A percentile compares a stretch with the other conserved stretches of the same genome.
Evolutionary conservation across 257 asterid species (phyloP).

Genomic region (Gentiana dahurica): DNA sequence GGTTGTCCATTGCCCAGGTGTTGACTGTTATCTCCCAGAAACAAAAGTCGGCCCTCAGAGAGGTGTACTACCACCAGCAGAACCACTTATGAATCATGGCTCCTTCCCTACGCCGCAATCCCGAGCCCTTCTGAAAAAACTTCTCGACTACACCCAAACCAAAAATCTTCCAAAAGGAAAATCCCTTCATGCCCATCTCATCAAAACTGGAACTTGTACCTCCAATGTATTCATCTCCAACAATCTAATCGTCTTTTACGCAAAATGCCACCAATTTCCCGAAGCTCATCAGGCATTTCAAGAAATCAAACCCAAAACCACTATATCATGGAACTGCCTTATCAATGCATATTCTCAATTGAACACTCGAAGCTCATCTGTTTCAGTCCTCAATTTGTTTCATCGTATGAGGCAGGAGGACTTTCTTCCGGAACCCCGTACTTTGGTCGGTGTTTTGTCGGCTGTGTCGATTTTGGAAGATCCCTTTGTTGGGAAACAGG

Average conservation of each 20-base stretch:
- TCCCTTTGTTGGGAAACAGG: slow-evolving; percentile 31
- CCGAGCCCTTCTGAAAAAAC: slow-evolving; percentile 37
- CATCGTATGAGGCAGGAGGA: slow-evolving; percentile 31
- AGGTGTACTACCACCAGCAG: slow-evolving; percentile 4
- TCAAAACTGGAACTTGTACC: slow-evolving; percentile 39
- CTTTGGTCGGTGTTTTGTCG: slow-evolving; percentile 60
- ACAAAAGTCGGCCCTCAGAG: slow-evolving; percentile 25
- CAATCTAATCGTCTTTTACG: slow-evolving; percentile 56
- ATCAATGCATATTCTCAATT: slow-evolving; percentile 56
- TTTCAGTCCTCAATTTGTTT: slow-evolving; percentile 43
- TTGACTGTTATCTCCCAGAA: slow-evolving; percentile 29
- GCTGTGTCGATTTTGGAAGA: slow-evolving; percentile 37
- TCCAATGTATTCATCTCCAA: slow-evolving; percentile 40
- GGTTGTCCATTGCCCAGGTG: slow-evolving; percentile 32
- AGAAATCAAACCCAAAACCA: slow-evolving; percentile 37
- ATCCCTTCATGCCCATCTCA: slow-evolving; percentile 57
- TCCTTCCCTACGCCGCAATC: slow-evolving; percentile 25
- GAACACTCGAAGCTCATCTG: slow-evolving; percentile 27
- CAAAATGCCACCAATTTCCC: slow-evolving; percentile 48
- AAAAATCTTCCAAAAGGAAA: slow-evolving; percentile 32
- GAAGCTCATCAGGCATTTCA: slow-evolving; percentile 46
- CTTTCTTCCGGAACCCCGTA: slow-evolving; percentile 49
- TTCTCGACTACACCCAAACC: slow-evolving; percentile 36
- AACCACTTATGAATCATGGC: slow-evolving; percentile 34
- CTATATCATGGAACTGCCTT: slow-evolving; percentile 67